Base-by-base conservation (phyloP, 176 grass and related monocot genomes). In the Avena insularis region DNA sequence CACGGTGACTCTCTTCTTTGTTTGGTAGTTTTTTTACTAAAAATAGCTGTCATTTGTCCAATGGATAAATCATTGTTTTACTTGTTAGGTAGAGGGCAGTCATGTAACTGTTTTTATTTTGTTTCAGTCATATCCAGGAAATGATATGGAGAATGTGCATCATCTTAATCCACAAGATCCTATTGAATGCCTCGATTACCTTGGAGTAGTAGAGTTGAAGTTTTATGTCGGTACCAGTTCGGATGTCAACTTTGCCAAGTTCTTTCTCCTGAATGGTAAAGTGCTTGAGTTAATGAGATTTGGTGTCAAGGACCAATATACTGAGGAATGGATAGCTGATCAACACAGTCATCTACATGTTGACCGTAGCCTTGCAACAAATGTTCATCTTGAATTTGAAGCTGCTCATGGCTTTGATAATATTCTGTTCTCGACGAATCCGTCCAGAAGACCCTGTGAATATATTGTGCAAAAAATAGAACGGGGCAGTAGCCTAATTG, bases 191-290 rank as follows among this genome's bases (percentile, higher is more conserved):
- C 71, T 76, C 46, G 56, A 84, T 12, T 55, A 63, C 50, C 82
- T 84, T 8, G 62, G 46, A 63, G 19, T 33, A 63, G 43, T 84
- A 47, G 56, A 60, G 8, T 7, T 84, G 6, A 61, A 61, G 5
- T 20, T 46, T 12, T 84, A 84, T 29, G 5, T 31, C 9, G 82
- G 55, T 54, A 62, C 11, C 51, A 48, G n/a, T 19, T 8, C 54
- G 0, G 23, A 84, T 84, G 82, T 75, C 40, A 56, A 47, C 36
- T 84, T 84, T 48, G 69, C 82, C 54, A 84, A 84, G 40, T 84
- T 74, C 69, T 74, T 84, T 84, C n/a, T 84, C 71, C 16, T 73
- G 53, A 84, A 61, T 73, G 82, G 69, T 33, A 31, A 84, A 47
- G 82, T 75, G 23, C 70, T 84, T 7, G 23, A 76, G 73, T 53